A percentile compares a stretch with the other conserved stretches of the same genome.
Conservation (phyloP, 441 rosid genomes). For the Pelargonium fulgidum region DNA sequence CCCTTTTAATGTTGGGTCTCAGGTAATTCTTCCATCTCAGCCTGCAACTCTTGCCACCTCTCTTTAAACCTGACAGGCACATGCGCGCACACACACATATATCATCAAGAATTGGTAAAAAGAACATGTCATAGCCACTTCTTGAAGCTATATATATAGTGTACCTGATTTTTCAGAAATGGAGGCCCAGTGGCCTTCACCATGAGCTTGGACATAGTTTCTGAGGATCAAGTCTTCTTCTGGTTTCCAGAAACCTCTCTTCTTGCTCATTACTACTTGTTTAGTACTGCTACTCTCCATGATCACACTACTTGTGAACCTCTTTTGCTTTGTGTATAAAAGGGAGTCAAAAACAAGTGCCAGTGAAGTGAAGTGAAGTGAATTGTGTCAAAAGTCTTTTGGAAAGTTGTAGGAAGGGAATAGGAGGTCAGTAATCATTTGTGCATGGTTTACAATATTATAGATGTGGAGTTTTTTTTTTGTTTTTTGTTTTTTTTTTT, state of each 20-base stretch:
- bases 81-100: no score
- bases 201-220: slow-evolving; percentile 48
- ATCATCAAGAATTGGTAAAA: background rate
- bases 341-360: background rate
- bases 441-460: slow-evolving; percentile 2
- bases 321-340: background rate
- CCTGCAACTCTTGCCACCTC: slow-evolving; percentile 69
- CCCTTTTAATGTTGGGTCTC: slow-evolving; percentile 60
- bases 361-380: background rate
- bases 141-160: background rate
- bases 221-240: slow-evolving; percentile 52
- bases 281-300: slow-evolving; percentile 2
- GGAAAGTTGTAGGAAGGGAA: background rate
- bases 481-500: no score
- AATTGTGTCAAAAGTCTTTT: background rate
- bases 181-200: slow-evolving; percentile 62
- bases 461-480: background rate
- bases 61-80: slow-evolving; percentile 37
- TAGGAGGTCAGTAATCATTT: background rate
- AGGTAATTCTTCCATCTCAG: slow-evolving; percentile 65
- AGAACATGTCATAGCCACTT: background rate
- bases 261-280: slow-evolving; percentile 10
- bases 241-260: slow-evolving; percentile 58
- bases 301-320: background rate
- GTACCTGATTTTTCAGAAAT: slow-evolving; percentile 54